A percentile compares a stretch with the other conserved stretches of the same genome.
These are phyloP conservation scores for Aspergillus nidulans DNA, from an alignment of 495 filamentous ascomycete species.

Conservation along the genomic window DNA sequence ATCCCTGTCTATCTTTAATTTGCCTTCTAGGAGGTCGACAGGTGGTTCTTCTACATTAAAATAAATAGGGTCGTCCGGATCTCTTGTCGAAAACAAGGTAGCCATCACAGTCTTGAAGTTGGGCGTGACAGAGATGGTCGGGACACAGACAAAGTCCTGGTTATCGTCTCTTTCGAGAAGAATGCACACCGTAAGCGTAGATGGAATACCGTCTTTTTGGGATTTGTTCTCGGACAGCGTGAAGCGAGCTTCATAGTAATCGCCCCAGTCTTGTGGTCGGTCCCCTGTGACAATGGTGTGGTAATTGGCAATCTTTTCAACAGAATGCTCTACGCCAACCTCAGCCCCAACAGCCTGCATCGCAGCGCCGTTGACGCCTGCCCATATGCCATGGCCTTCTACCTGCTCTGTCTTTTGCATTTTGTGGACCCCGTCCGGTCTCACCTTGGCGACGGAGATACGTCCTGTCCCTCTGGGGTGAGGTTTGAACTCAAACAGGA, in stretches of 20 bases:
- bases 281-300: neutral
- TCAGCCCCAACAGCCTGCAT: neutral
- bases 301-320: neutral
- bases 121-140: neutral
- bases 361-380: neutral
- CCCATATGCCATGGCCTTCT: neutral
- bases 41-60: neutral
- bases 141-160: conserved; percentile 1
- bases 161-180: conserved; percentile 1
- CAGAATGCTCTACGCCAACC: neutral
- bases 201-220: neutral
- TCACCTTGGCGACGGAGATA: neutral
- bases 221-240: neutral
- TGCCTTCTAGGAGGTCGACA: neutral
- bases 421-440: neutral
- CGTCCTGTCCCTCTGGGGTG: neutral
- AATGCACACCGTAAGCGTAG: neutral
- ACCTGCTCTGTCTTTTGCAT: neutral
- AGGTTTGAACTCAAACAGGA: neutral
- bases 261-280: neutral
- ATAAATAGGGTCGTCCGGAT: neutral
- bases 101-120: neutral
- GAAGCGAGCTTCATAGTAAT: neutral
- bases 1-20: neutral
- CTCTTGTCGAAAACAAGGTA: neutral